These are phyloP conservation scores for Aspergillus sp. DNA, from an alignment of 2,329 filamentous ascomycete species.

Conservation along the genomic window DNA sequence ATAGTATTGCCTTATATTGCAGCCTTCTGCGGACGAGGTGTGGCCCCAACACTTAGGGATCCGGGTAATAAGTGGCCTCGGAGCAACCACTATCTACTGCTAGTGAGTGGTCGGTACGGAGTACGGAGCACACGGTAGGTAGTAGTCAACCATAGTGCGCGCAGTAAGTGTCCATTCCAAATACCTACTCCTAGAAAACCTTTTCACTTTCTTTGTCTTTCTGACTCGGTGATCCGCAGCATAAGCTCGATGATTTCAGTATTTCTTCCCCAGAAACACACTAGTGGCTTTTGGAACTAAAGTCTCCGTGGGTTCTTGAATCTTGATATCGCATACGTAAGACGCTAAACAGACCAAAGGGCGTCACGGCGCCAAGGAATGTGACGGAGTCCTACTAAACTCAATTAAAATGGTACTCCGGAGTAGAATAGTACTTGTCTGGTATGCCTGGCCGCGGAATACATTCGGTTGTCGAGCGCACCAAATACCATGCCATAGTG, in stretches of 20 bases:
- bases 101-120: neutral
- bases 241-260: neutral
- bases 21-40: neutral
- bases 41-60: neutral
- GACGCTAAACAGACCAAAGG: neutral
- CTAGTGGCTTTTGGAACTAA: neutral
- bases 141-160: neutral
- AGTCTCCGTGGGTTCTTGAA: neutral
- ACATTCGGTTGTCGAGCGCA: neutral
- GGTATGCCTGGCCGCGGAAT: neutral
- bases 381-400: neutral
- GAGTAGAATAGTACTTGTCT: no score
- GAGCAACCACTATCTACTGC: neutral
- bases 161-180: no score
- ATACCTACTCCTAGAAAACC: neutral
- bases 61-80: neutral
- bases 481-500: slow-evolving; percentile 4
- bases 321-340: neutral
- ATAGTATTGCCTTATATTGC: neutral
- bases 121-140: neutral
- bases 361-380: neutral
- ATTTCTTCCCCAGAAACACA: neutral
- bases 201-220: neutral
- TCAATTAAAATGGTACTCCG: neutral
- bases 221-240: neutral